These are phyloP conservation scores for Penicillium brevicompactum DNA, from an alignment of 2,329 filamentous ascomycete species.

Conservation along the genomic window DNA sequence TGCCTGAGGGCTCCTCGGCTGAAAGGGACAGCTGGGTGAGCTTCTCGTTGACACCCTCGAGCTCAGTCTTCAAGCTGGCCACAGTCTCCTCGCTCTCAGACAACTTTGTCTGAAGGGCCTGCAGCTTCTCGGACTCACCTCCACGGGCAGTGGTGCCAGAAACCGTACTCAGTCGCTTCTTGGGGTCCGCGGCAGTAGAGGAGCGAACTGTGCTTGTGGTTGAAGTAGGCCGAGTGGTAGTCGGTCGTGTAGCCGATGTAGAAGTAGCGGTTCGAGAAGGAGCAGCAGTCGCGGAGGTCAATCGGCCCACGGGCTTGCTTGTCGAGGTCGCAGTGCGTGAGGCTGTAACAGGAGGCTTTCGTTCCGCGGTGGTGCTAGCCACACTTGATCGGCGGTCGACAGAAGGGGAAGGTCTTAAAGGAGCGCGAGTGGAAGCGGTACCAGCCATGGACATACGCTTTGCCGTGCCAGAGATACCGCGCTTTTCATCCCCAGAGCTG, in stretches of 20 bases:
- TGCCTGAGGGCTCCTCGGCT: constrained; percentile 24
- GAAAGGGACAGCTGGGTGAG: constrained; percentile 34
- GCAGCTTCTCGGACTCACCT: constrained; percentile 37
- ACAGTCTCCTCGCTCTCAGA: constrained; percentile 40
- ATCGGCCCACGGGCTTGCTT: constrained; percentile 24
- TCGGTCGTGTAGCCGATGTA: constrained; percentile 19
- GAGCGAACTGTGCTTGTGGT: constrained; percentile 25
- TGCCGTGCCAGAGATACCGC: constrained; percentile 44
- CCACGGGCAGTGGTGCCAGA: constrained; percentile 28
- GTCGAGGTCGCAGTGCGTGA: constrained; percentile 28
- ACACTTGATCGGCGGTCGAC: constrained; percentile 43
- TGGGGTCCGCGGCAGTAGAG: constrained; percentile 28
- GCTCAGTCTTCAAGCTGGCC: constrained; percentile 33
- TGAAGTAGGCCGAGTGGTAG: constrained; percentile 26
- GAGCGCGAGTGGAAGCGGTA: constrained; percentile 37
- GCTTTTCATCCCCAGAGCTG: constrained; percentile 49
- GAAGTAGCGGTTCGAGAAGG: constrained; percentile 29
- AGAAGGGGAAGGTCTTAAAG: constrained; percentile 35
- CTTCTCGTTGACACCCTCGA: constrained; percentile 40
- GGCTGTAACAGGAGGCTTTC: constrained; percentile 28
- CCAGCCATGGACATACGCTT: constrained; percentile 50
- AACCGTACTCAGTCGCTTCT: constrained; percentile 41
- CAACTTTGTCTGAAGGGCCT: constrained; percentile 38
- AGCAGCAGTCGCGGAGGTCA: constrained; percentile 27
- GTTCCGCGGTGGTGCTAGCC: constrained; percentile 37